phyloP scores from a whole-genome alignment of 192 early-diverging fungal species.

The Coemansia sp. region DNA sequence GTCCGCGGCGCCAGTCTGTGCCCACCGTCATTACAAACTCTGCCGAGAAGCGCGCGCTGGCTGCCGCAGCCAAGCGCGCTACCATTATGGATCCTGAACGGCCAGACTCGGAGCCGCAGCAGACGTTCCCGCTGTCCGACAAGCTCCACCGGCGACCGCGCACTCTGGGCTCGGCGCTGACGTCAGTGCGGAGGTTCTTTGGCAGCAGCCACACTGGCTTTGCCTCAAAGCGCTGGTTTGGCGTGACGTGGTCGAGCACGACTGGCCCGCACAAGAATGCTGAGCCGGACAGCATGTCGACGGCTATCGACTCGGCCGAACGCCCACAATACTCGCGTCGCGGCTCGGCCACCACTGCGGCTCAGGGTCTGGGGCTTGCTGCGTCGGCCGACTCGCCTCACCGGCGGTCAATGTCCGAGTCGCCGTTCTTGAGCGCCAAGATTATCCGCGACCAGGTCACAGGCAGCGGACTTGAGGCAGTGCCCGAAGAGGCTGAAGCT shows the following conservation, averaged over 20 bases:
- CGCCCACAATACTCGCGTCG: slow-evolving; percentile 11
- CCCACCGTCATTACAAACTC: slow-evolving; percentile 26
- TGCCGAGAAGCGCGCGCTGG: slow-evolving; percentile 24
- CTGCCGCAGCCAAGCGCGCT: slow-evolving; percentile 38
- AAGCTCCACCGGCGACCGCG: slow-evolving; percentile 38
- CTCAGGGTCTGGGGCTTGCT: slow-evolving; percentile 31
- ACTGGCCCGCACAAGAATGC: slow-evolving; percentile 14
- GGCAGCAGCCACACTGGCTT: slow-evolving; percentile 13
- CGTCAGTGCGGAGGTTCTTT: slow-evolving; percentile 51
- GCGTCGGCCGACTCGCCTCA: slow-evolving; percentile 21
- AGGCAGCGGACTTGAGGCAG: slow-evolving; percentile 28
- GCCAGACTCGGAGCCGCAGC: slow-evolving; percentile 26
- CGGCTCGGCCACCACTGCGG: slow-evolving; percentile 16
- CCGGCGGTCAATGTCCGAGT: slow-evolving; percentile 52
- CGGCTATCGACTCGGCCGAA: slow-evolving; percentile 17
- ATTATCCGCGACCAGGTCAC: slow-evolving; percentile 32
- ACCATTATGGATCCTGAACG: slow-evolving; percentile 45
- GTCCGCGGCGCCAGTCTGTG: slow-evolving; percentile 47
- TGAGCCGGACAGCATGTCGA: slow-evolving; percentile 26
- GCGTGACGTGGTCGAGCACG: slow-evolving; percentile 12
- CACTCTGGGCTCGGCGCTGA: slow-evolving; percentile 45
- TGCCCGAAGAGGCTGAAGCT: slow-evolving; percentile 45
- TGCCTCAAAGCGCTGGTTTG: slow-evolving; percentile 47
- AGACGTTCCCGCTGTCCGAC: slow-evolving; percentile 24
- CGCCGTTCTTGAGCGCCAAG: slow-evolving; percentile 41